A percentile compares a stretch with the other conserved stretches of the same genome.
These are phyloP conservation scores for Trypanosoma rangeli DNA, from an alignment of 208 protist species.

Conservation along the genomic window DNA sequence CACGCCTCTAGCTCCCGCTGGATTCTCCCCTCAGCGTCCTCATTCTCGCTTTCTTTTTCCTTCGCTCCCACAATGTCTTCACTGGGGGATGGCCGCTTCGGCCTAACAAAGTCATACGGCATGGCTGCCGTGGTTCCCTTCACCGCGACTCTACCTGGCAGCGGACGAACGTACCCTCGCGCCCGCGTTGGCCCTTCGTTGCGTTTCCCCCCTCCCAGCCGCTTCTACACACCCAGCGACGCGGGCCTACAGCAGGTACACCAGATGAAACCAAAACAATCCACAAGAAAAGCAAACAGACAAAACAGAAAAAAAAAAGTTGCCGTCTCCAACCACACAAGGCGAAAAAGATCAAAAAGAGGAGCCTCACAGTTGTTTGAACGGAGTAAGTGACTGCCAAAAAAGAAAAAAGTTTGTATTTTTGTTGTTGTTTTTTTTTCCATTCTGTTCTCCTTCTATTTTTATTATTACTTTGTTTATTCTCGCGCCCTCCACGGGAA, in stretches of 20 bases:
- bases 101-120: conserved; percentile 24
- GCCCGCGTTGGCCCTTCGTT: background rate
- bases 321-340: background rate
- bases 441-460: background rate
- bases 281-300: background rate
- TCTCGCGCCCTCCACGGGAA: too few species aligned
- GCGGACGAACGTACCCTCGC: background rate
- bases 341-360: too few species aligned
- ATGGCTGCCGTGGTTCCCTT: background rate
- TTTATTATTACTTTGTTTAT: background rate
- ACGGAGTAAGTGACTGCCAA: too few species aligned
- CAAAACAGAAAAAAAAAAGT: too few species aligned
- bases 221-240: background rate
- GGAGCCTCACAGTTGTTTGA: too few species aligned
- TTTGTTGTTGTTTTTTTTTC: background rate
- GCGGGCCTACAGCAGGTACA: too few species aligned
- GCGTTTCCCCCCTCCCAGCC: background rate
- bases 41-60: background rate
- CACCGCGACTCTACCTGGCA: background rate
- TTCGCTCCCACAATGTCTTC: background rate
- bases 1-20: conserved; percentile 31
- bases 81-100: background rate
- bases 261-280: conserved; percentile 8
- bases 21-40: conserved; percentile 23
- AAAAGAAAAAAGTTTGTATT: too few species aligned